phyloP scores from a whole-genome alignment of 352 stramenopile species.

The Phytophthora europaea region DNA sequence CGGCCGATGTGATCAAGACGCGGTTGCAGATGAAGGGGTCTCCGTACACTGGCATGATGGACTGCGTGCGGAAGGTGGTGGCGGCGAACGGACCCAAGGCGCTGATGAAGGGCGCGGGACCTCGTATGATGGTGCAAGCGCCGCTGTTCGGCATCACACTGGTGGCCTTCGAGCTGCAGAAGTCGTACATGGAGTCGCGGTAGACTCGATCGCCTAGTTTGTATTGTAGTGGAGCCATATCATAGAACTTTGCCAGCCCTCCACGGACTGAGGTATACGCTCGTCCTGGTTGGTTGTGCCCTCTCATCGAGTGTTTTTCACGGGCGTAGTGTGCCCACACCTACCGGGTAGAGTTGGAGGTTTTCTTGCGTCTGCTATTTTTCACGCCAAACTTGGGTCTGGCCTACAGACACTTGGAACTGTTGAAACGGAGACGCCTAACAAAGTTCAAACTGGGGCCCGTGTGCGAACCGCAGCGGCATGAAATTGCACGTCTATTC shows the following conservation, averaged over 20 bases:
- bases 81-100: constrained; percentile 78
- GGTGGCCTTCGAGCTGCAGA: constrained; percentile 89
- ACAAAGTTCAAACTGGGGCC: no score
- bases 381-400: no score
- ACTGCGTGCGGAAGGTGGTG: constrained; percentile 88
- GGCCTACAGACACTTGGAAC: background rate
- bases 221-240: background rate
- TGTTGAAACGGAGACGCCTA: background rate
- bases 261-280: background rate
- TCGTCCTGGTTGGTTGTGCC: constrained; percentile 26
- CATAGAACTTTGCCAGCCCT: constrained; percentile 15
- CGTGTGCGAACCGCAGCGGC: constrained; percentile 8
- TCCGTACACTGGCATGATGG: constrained; percentile 83
- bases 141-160: constrained; percentile 90
- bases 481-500: constrained; percentile 1
- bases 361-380: background rate
- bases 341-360: background rate
- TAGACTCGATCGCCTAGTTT: constrained; percentile 24
- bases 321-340: background rate
- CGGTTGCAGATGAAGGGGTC: constrained; percentile 83
- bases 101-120: constrained; percentile 87
- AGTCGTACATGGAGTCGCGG: constrained; percentile 86
- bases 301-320: constrained; percentile 19
- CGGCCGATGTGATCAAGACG: constrained; percentile 93
- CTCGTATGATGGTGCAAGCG: constrained; percentile 91